Conservation (phyloP, 257 asterid species). For the Cruciata laevipes region DNA sequence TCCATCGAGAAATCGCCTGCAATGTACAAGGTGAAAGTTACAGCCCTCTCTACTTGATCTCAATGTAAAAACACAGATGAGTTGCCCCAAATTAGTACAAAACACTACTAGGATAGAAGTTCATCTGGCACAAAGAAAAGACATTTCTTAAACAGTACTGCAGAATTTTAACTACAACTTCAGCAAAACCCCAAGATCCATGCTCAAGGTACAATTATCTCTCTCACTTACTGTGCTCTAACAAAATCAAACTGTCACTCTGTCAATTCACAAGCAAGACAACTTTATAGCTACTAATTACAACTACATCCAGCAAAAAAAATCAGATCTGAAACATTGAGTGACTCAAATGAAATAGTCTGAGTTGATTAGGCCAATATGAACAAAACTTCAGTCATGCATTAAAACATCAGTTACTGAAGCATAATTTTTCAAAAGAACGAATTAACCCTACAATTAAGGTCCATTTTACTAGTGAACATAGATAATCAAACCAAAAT, state of each 20-base stretch:
- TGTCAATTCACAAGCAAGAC: neutral
- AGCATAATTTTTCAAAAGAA: neutral
- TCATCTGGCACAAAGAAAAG: neutral
- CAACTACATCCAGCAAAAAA: neutral
- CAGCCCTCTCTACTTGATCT: neutral
- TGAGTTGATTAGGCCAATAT: neutral
- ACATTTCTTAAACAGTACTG: neutral
- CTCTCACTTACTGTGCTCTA: neutral
- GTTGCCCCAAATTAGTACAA: neutral
- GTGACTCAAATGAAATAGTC: neutral
- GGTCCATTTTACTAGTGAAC: neutral
- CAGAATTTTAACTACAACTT: too few species aligned
- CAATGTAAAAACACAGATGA: neutral
- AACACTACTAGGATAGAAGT: too few species aligned
- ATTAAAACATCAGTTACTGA: neutral
- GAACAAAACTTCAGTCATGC: neutral
- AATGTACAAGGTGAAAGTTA: neutral
- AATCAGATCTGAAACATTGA: neutral
- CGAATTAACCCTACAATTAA: too few species aligned
- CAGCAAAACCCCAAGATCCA: too few species aligned
- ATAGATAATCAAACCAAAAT: neutral
- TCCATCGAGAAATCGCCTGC: neutral
- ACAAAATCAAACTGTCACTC: neutral
- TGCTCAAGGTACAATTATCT: neutral
- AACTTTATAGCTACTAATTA: too few species aligned